These are phyloP conservation scores for Stevia rebaudiana DNA, from an alignment of 140 eudicot species.

Conservation along the genomic window DNA sequence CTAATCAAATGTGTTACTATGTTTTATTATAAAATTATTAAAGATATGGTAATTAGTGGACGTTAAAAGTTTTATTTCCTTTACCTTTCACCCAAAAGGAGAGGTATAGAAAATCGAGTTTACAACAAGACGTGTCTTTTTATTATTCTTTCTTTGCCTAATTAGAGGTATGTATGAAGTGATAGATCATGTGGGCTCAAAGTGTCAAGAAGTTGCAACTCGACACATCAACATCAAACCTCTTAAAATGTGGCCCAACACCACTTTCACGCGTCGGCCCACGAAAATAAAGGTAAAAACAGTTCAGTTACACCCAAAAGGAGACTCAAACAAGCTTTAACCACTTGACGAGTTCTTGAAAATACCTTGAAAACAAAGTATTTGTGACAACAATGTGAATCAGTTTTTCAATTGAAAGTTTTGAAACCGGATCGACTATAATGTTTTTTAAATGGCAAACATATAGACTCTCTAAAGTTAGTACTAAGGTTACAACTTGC, in stretches of 20 bases:
- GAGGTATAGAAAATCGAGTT: background rate
- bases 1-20: too few species aligned
- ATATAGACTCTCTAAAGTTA: too few species aligned
- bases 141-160: too few species aligned
- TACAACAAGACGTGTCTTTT: background rate
- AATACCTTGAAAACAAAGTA: too few species aligned
- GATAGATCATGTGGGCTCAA: constrained; percentile 2
- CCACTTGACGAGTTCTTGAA: background rate
- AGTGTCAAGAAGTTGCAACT: background rate
- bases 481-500: too few species aligned
- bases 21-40: background rate
- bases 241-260: background rate
- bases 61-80: background rate
- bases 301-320: too few species aligned
- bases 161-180: background rate
- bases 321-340: too few species aligned
- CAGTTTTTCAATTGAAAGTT: too few species aligned
- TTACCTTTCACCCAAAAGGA: background rate
- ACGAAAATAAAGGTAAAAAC: background rate
- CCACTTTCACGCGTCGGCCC: background rate
- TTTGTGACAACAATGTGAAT: too few species aligned
- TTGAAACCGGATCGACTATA: too few species aligned
- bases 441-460: too few species aligned
- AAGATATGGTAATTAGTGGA: background rate
- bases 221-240: constrained; percentile 6